Evolutionary conservation across 2,329 filamentous ascomycete genomes (phyloP).

Genomic region (Epicoccum sorghinum): DNA sequence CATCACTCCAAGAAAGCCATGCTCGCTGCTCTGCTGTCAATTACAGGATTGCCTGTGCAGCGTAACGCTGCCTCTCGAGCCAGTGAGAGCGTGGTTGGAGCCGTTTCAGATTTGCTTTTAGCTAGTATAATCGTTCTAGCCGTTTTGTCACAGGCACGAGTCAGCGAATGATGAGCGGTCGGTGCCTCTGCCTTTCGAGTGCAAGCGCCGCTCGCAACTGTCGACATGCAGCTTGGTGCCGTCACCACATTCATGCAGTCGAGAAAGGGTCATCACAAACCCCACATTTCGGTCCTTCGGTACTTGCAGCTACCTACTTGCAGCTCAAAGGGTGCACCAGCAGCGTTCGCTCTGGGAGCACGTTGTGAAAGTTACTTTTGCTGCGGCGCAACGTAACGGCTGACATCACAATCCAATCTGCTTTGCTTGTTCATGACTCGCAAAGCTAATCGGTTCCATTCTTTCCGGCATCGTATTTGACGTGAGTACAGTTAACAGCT

Average conservation of each 20-base stretch:
- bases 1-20: constrained; percentile 17
- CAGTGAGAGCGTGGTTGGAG: constrained; percentile 34
- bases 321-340: too few relatives aligned
- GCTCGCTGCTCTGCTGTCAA: constrained; percentile 14
- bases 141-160: constrained; percentile 30
- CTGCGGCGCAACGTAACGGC: background rate
- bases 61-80: constrained; percentile 40
- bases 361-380: background rate
- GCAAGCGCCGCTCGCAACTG: constrained; percentile 38
- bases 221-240: constrained; percentile 28
- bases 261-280: constrained; percentile 32
- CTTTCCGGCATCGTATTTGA: constrained; percentile 3
- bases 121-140: constrained; percentile 33
- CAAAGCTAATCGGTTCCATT: background rate
- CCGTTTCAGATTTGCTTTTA: constrained; percentile 46
- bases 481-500: background rate
- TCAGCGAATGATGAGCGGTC: constrained; percentile 36
- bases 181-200: constrained; percentile 27
- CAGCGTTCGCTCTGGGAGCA: background rate
- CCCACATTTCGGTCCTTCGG: constrained; percentile 17
- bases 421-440: background rate
- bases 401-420: background rate
- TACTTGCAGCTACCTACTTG: background rate
- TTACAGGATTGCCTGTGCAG: constrained; percentile 22
- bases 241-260: constrained; percentile 41